phyloP scores from a whole-genome alignment of 305 asterid genomes.

The Fraxinus nigra region DNA sequence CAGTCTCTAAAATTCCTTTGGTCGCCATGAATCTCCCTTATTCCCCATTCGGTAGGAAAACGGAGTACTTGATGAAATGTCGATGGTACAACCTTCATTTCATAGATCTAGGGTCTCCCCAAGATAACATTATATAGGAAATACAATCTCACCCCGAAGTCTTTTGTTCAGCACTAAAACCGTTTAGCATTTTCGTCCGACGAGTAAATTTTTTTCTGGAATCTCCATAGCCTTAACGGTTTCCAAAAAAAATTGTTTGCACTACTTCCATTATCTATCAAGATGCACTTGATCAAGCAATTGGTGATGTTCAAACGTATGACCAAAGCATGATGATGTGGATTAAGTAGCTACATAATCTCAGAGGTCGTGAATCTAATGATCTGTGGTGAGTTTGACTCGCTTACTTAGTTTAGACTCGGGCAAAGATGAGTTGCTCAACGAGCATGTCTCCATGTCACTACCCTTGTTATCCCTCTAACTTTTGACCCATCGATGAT shows the following conservation, averaged over 20 bases:
- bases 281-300: neutral
- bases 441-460: neutral
- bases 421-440: neutral
- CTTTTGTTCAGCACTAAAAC: neutral
- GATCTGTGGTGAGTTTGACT: neutral
- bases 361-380: neutral
- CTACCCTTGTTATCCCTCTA: neutral
- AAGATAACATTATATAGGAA: neutral
- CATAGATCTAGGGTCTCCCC: neutral
- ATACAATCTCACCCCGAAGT: neutral
- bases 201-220: neutral
- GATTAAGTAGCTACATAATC: neutral
- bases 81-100: neutral
- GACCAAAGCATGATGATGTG: neutral
- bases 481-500: neutral
- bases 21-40: neutral
- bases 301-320: neutral
- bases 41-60: neutral
- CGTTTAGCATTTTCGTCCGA: neutral
- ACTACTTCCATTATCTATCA: neutral
- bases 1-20: too few relatives aligned
- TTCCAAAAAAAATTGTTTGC: neutral
- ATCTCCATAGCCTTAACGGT: neutral
- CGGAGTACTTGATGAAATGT: neutral
- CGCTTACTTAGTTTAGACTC: neutral